phyloP scores from a whole-genome alignment of 495 filamentous ascomycete genomes.

The Penicillium tannophilum region DNA sequence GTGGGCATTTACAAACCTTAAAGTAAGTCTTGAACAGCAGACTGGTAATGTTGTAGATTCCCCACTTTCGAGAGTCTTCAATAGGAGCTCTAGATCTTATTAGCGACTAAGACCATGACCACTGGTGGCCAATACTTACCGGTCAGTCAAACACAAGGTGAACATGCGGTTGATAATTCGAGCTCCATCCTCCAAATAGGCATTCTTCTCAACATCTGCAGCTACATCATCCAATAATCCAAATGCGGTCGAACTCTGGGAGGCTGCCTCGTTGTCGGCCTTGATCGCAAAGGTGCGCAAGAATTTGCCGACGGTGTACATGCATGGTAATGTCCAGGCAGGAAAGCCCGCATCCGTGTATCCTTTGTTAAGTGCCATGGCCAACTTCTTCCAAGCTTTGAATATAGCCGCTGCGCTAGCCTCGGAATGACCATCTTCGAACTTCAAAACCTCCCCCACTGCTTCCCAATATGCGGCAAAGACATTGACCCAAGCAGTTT shows the following conservation, averaged over 20 bases:
- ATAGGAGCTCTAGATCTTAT: constrained; percentile 66
- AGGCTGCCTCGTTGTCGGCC: constrained; percentile 64
- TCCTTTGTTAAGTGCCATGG: constrained; percentile 68
- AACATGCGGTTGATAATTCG: constrained; percentile 88
- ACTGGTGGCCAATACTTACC: constrained; percentile 55
- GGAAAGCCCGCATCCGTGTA: constrained; percentile 71
- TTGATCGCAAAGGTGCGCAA: constrained; percentile 84
- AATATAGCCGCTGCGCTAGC: constrained; percentile 75
- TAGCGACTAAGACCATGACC: constrained; percentile 19
- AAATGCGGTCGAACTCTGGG: constrained; percentile 39
- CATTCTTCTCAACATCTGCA: constrained; percentile 68
- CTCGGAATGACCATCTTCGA: constrained; percentile 46
- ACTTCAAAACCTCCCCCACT: constrained; percentile 64
- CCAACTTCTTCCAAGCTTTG: constrained; percentile 79
- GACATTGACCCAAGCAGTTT: constrained; percentile 77
- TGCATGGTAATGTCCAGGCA: constrained; percentile 84
- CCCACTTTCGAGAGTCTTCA: constrained; percentile 95
- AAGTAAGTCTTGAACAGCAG: constrained; percentile 98
- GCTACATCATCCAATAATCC: constrained; percentile 76
- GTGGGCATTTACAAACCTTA: constrained; percentile 52
- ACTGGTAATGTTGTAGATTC: constrained; percentile 88
- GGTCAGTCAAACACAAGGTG: constrained; percentile 80
- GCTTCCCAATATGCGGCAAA: constrained; percentile 84
- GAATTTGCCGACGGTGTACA: constrained; percentile 83
- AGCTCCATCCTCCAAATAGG: constrained; percentile 85